Percentiles rank a stretch among this genome's conserved stretches.
Conservation (phyloP, 2,329 filamentous ascomycete species). For the Aplosporella prunicola region DNA sequence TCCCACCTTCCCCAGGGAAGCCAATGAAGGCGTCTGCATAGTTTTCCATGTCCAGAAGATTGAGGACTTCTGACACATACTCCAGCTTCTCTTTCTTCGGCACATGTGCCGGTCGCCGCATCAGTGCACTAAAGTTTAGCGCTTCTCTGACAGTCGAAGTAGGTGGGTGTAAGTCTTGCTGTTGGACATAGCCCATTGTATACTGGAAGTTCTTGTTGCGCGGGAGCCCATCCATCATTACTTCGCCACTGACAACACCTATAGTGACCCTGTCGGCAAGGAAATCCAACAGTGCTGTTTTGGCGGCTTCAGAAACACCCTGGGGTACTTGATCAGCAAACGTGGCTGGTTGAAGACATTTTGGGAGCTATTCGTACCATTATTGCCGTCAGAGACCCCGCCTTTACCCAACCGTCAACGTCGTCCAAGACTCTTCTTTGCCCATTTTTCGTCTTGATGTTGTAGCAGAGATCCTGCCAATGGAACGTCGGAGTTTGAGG, state of each 20-base stretch:
- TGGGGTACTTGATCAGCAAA: too few relatives aligned
- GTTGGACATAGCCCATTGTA: conserved; percentile 85
- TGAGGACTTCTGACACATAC: conserved; percentile 86
- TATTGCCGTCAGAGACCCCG: conserved; percentile 74
- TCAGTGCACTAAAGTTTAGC: conserved; percentile 72
- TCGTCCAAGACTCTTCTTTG: conserved; percentile 68
- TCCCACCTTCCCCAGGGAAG: conserved; percentile 68
- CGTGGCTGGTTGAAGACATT: conserved; percentile 40
- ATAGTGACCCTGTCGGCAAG: conserved; percentile 78
- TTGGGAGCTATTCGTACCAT: conserved; percentile 40
- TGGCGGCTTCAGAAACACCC: conserved; percentile 88
- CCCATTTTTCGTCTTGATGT: conserved; percentile 71
- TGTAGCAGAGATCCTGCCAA: conserved; percentile 74
- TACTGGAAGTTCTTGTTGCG: conserved; percentile 79
- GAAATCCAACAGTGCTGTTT: conserved; percentile 82
- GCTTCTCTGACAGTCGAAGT: conserved; percentile 85
- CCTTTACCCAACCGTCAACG: conserved; percentile 89
- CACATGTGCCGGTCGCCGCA: conserved; percentile 72
- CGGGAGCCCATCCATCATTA: conserved; percentile 68
- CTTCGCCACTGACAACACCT: conserved; percentile 79
- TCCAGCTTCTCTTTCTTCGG: conserved; percentile 67
- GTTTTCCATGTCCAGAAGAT: conserved; percentile 78
- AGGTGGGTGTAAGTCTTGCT: conserved; percentile 80
- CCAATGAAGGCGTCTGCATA: conserved; percentile 88
- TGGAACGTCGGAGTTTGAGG: conserved; percentile 70